Evolutionary conservation across 805 yeast genomes (phyloP).

Genomic region (Saccharomycopsis sp.): DNA sequence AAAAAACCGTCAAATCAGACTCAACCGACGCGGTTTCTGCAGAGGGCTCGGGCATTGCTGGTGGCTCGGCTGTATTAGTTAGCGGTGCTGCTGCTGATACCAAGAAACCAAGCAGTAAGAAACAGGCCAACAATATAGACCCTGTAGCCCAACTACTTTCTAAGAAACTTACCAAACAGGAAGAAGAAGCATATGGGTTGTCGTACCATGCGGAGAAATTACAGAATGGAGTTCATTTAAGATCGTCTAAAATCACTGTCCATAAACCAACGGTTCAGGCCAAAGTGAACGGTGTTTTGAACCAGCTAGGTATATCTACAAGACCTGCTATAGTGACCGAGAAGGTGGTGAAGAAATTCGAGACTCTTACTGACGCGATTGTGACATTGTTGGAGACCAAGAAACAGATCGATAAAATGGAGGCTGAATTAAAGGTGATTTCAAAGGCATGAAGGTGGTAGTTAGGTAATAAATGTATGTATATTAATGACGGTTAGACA

Average conservation of each 20-base stretch:
- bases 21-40: conserved; percentile 23
- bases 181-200: conserved; percentile 81
- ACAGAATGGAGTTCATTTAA: conserved; percentile 72
- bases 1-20: conserved; percentile 34
- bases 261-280: conserved; percentile 72
- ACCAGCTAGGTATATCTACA: conserved; percentile 72
- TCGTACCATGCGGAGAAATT: conserved; percentile 68
- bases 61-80: conserved; percentile 23
- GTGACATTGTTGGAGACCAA: conserved; percentile 74
- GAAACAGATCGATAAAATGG: conserved; percentile 79
- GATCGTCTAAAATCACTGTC: conserved; percentile 73
- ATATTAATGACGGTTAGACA: too few relatives aligned
- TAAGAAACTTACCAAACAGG: conserved; percentile 60
- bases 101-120: conserved; percentile 7
- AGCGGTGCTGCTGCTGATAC: conserved; percentile 18
- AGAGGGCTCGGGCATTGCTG: conserved; percentile 8
- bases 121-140: conserved; percentile 13
- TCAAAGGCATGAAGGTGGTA: conserved; percentile 19
- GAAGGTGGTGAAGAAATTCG: conserved; percentile 69
- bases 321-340: conserved; percentile 87
- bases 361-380: conserved; percentile 62
- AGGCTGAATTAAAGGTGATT: conserved; percentile 62
- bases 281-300: conserved; percentile 53
- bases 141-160: conserved; percentile 37
- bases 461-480: background rate